phyloP scores from a whole-genome alignment of 345 rosid species.

The Corymbia maculata region DNA sequence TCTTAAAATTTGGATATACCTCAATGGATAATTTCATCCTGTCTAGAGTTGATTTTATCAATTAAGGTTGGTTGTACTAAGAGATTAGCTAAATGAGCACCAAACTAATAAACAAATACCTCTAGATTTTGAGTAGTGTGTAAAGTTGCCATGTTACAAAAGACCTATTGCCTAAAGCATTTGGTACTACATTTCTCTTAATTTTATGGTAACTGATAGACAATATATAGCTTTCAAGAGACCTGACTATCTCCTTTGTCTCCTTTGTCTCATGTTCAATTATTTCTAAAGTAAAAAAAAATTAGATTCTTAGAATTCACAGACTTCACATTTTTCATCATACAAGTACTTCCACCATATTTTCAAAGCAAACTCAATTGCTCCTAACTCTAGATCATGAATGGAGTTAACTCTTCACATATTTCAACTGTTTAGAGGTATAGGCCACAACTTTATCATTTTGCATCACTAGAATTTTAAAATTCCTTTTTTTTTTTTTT shows the following conservation, averaged over 20 bases:
- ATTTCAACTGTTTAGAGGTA: not conserved
- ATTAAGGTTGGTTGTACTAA: not conserved
- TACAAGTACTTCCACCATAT: not conserved
- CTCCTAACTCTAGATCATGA: not conserved
- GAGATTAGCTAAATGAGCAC: not conserved
- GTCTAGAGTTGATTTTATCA: too few species aligned
- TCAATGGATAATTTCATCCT: not conserved
- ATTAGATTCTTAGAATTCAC: too few species aligned
- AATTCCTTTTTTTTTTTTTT: fast-evolving
- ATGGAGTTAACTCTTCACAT: not conserved
- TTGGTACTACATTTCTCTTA: not conserved
- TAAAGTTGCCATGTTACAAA: not conserved
- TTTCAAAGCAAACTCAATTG: not conserved
- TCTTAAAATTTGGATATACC: not conserved
- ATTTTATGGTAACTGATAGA: not conserved
- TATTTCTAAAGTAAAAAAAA: too few species aligned
- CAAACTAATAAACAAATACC: not conserved
- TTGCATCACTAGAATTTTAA: not conserved
- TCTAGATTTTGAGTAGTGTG: not conserved
- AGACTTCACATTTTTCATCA: not conserved
- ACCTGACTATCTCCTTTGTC: not conserved
- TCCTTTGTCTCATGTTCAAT: not conserved
- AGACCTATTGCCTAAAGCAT: not conserved
- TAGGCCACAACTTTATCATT: not conserved
- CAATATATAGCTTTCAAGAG: not conserved